Base-by-base conservation (phyloP, 1,139 yeast species). In the Yamadazyma friedrichii region DNA sequence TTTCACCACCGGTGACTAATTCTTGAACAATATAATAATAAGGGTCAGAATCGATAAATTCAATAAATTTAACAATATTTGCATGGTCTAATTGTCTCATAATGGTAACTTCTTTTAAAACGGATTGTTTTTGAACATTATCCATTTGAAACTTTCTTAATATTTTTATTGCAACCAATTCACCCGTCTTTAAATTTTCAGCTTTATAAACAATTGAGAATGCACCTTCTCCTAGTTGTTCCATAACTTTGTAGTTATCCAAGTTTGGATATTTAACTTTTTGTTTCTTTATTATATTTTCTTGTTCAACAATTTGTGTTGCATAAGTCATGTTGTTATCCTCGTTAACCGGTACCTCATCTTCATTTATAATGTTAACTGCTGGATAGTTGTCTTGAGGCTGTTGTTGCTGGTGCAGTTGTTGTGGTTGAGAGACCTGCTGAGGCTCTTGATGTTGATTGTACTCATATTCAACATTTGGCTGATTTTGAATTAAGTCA, bases 191-290 rank as follows among this genome's bases (percentile, higher is more conserved):
- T 10, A 66, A 48, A 47, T 78, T 74, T 34, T 57, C 58, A 4
- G 96, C 97, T 55, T 84, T 84, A 59, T 82, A 82, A 2, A 88
- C 96, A 37, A 86, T 82, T 15, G 94, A 89, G 61, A 93, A 93
- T 0, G 98, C 94, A 8, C 98, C 98, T 61, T 91, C 95, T 2
- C 98, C 96, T 43, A 88, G 74, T 56, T 83, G 82, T 40, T 81
- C 82, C 35, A 80, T 62, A 25, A 82, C 72, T 36, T 69, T 68
- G 55, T 86, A 88, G 45, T 65, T 61, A 5, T 69, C 67, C 43
- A 71, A 61, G 33, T 62, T 61, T 3, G 76, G 78, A 49, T 77
- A 80, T 38, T 65, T 59, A 15, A 72, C 52, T 35, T 73, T 52
- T 60, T 56, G 54, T 52, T 61, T 41, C 58, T 59, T 43, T 59